Evolutionary conservation across 2,329 filamentous ascomycete genomes (phyloP), one percentile per base, ranked within the genome.

Genomic region (Beauveria brongniartii): DNA sequence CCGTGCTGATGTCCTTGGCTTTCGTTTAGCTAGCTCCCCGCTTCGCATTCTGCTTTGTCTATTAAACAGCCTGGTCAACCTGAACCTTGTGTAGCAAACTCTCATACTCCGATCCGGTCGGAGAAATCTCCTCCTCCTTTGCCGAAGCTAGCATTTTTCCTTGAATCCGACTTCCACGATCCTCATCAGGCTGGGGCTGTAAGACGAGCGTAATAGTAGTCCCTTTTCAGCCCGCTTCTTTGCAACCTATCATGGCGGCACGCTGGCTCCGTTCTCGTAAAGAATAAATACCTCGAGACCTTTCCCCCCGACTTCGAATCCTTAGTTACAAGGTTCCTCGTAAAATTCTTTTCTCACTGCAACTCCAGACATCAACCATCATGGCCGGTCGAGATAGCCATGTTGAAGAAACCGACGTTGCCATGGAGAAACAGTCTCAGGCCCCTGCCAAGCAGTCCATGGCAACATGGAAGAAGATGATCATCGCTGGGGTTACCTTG

Each of bases 381-480:
- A 52, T 59, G 56, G 44, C n/a, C 20, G n/a, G 7, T n/a, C n/a
- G 37, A 41, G 43, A 44, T 30, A 22, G 7, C 51, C 22, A 44
- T 18, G 9, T 14, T 12, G 30, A 43, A n/a, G 43, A 34, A 3
- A 20, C 10, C 34, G 44, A 61, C 8, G 43, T 48, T 55, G 50
- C 51, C 34, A 22, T 20, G 3, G 59, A 55, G 34, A 50, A 48
- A 28, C 59, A 48, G 51, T n/a, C 55, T 40, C 55, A 28, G 6
- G 9, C 16, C 34, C 34, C 46, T 9, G 22, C 16, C 59, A 55
- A 55, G 34, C 54, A 47, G 55, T 20, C 56, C 59, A 20, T 71
- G 69, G 69, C 68, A 67, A 22, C 59, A n/a, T 69, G 70, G 68
- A 71, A 71, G 64, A 73, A 72, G 63, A 61, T 71, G 14, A 63